A percentile compares a stretch with the other conserved stretches of the same genome.
These are phyloP conservation scores for Mycena amicta DNA, from an alignment of 768 basidiomycete genomes.

Conservation along the genomic window DNA sequence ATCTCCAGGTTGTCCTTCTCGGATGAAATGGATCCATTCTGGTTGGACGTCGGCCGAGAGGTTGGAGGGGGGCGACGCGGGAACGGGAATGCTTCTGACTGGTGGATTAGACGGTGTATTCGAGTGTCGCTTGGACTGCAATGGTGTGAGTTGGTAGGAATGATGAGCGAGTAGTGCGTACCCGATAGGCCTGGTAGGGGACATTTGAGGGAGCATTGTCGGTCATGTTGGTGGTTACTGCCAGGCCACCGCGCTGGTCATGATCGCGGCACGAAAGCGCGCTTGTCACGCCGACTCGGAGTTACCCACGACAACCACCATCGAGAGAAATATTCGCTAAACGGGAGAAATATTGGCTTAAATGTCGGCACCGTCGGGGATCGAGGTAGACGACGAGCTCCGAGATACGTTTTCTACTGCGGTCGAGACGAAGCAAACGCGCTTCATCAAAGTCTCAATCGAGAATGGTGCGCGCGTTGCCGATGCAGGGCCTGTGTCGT, in stretches of 20 bases:
- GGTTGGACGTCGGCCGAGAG: conserved; percentile 31
- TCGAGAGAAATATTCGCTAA: too few relatives aligned
- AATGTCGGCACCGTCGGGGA: conserved; percentile 63
- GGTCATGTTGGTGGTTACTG: conserved; percentile 30
- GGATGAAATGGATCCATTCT: conserved; percentile 13
- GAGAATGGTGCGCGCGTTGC: conserved; percentile 71
- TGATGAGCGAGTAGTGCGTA: conserved; percentile 25
- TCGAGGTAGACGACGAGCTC: conserved; percentile 63
- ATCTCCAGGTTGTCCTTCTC: conserved; percentile 13
- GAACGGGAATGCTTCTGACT: background rate
- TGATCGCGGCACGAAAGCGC: conserved; percentile 7
- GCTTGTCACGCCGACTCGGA: background rate
- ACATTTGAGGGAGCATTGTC: conserved; percentile 28
- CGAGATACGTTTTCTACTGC: conserved; percentile 59
- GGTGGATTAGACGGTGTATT: conserved; percentile 26
- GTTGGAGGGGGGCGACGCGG: conserved; percentile 24
- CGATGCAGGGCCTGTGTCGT: conserved; percentile 22
- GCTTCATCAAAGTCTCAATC: conserved; percentile 81
- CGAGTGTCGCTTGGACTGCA: conserved; percentile 52
- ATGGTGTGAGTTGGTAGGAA: conserved; percentile 11
- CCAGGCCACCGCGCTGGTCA: conserved; percentile 4
- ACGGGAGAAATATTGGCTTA: too few relatives aligned
- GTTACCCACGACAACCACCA: too few relatives aligned
- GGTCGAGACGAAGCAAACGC: conserved; percentile 47
- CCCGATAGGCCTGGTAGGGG: conserved; percentile 58